These are phyloP conservation scores for Mollisiaceae sp. DNA, from an alignment of 2,329 filamentous ascomycete genomes.

Conservation along the genomic window DNA sequence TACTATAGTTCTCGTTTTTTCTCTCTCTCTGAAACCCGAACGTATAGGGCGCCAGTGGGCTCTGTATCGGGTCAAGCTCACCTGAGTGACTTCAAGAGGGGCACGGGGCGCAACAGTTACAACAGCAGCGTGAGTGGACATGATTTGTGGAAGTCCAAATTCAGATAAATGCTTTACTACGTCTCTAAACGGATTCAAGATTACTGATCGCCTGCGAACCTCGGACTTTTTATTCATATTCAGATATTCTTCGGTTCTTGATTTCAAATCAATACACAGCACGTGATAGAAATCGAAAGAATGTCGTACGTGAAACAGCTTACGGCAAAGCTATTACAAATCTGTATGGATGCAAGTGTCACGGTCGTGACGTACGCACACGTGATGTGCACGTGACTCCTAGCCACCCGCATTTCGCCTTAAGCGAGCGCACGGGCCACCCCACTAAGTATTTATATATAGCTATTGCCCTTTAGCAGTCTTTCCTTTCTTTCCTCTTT, in stretches of 20 bases:
- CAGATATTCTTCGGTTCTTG: neutral
- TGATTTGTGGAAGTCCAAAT: slow-evolving; percentile 17
- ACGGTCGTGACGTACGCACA: too few species aligned
- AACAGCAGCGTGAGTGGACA: slow-evolving; percentile 47
- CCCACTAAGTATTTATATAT: too few species aligned
- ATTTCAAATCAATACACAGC: slow-evolving; percentile 6
- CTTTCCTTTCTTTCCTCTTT: too few species aligned
- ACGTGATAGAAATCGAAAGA: neutral
- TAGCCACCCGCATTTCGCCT: too few species aligned
- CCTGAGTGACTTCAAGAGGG: slow-evolving; percentile 43
- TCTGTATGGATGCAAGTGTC: too few species aligned
- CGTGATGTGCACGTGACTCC: too few species aligned
- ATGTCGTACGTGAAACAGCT: neutral
- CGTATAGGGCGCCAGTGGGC: neutral
- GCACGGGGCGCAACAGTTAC: slow-evolving; percentile 46
- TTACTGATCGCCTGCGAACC: neutral
- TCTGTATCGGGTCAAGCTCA: neutral
- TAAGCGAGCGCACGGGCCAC: too few species aligned
- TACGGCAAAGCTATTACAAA: too few species aligned
- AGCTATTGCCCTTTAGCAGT: too few species aligned
- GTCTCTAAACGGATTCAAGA: neutral
- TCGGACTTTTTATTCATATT: neutral
- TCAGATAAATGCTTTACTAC: neutral
- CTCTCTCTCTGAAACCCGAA: neutral
- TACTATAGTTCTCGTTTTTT: neutral